Conservation (phyloP, 2,329 filamentous ascomycete species). For the Diaporthe longicolla region DNA sequence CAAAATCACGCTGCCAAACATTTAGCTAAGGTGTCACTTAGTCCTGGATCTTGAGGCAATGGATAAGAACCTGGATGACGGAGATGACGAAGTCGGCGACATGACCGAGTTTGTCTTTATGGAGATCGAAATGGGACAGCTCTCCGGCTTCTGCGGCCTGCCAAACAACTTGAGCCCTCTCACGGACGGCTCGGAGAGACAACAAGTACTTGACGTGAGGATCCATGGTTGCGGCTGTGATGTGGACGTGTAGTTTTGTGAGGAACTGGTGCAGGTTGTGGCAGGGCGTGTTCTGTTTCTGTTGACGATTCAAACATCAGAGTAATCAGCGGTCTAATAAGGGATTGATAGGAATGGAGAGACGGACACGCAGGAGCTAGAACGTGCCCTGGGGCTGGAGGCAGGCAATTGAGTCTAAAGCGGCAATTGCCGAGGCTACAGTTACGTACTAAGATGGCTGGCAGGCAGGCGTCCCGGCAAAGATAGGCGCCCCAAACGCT, state of each 20-base stretch:
- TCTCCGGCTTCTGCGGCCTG: slow-evolving; percentile 55
- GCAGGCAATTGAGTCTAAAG: slow-evolving; percentile 8
- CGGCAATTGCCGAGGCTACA: slow-evolving; percentile 9
- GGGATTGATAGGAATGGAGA: neutral
- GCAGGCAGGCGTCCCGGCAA: neutral
- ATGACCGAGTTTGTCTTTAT: slow-evolving; percentile 46
- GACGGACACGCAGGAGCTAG: neutral
- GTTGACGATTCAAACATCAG: neutral
- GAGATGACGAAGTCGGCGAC: slow-evolving; percentile 59
- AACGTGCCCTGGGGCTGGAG: neutral
- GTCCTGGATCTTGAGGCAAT: slow-evolving; percentile 4
- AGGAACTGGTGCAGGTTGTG: neutral
- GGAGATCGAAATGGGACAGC: slow-evolving; percentile 59
- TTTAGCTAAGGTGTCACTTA: neutral
- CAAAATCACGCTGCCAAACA: slow-evolving; percentile 61
- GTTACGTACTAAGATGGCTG: slow-evolving; percentile 11
- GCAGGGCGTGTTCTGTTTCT: neutral
- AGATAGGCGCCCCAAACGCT: slow-evolving; percentile 5
- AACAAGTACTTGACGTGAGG: slow-evolving; percentile 52
- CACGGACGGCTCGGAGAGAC: slow-evolving; percentile 54
- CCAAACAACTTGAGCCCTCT: slow-evolving; percentile 52
- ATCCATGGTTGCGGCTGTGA: slow-evolving; percentile 1
- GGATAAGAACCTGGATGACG: slow-evolving; percentile 57
- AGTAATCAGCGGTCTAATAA: neutral
- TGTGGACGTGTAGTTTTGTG: neutral